Conservation (phyloP, 345 rosid species). For the Anacardium occidentale region DNA sequence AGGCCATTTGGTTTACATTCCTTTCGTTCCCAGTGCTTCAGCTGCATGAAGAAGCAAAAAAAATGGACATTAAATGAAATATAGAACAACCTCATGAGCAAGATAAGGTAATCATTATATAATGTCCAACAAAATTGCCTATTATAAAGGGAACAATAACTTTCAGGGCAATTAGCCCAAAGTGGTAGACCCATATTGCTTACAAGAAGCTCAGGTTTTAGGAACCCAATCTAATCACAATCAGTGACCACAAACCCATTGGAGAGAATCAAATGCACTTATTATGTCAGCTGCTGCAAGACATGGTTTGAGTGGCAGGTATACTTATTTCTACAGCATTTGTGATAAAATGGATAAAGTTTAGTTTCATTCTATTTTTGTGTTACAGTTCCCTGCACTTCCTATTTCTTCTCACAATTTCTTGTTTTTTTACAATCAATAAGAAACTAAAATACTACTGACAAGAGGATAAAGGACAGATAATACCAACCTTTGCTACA, state of each 20-base stretch:
- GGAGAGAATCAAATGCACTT: not conserved
- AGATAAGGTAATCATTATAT: no score
- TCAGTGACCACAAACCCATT: slow-evolving; percentile 1
- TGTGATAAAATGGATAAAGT: not conserved
- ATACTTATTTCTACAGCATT: slow-evolving; percentile 1
- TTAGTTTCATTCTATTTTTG: no score
- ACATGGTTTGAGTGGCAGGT: not conserved
- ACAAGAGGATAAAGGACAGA: no score
- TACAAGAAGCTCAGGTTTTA: not conserved
- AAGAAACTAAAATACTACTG: slow-evolving; percentile 7
- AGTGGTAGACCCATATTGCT: not conserved
- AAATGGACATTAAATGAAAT: no score
- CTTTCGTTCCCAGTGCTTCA: slow-evolving; percentile 87
- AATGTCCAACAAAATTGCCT: not conserved
- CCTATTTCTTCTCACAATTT: not conserved
- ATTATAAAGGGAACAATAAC: not conserved
- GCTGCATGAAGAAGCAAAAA: slow-evolving; percentile 38
- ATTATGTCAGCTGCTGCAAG: not conserved
- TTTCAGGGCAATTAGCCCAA: not conserved
- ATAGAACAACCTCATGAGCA: no score
- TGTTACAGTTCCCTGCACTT: no score
- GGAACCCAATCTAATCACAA: slow-evolving; percentile 1
- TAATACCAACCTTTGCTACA: no score
- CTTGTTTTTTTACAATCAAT: no score
- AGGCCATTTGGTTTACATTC: slow-evolving; percentile 92